A percentile compares a stretch with the other conserved stretches of the same genome.
Evolutionary conservation across 768 basidiomycete genomes (phyloP).

Genomic region (Jaapia argillacea): DNA sequence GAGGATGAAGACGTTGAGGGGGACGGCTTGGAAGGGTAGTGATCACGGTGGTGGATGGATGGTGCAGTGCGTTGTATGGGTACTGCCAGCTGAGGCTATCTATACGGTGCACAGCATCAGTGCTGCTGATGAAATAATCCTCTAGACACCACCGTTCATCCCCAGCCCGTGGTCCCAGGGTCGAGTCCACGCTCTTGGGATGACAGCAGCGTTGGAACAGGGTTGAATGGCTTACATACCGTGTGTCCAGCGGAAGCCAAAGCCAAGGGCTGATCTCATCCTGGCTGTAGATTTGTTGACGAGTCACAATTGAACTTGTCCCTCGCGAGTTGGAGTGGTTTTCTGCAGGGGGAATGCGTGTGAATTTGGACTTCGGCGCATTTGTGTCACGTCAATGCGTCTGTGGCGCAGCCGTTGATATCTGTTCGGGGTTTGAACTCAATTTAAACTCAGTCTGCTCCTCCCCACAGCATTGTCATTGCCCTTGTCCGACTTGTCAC

Average conservation of each 20-base stretch:
- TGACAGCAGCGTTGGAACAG: too few relatives aligned
- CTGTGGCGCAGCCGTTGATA: too few relatives aligned
- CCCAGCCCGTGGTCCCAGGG: too few relatives aligned
- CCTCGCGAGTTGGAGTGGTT: not conserved
- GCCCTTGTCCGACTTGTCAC: too few relatives aligned
- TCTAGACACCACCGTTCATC: too few relatives aligned
- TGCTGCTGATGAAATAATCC: too few relatives aligned
- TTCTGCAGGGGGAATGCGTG: not conserved
- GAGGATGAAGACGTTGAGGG: slow-evolving; percentile 2
- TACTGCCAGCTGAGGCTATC: not conserved
- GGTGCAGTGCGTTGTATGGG: not conserved
- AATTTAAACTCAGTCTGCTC: too few relatives aligned
- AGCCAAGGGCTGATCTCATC: not conserved
- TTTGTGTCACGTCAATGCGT: not conserved
- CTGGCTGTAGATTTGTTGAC: not conserved
- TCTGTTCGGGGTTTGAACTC: too few relatives aligned
- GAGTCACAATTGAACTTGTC: not conserved
- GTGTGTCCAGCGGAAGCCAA: not conserved
- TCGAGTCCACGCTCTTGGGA: too few relatives aligned
- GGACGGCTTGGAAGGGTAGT: not conserved
- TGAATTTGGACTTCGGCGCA: not conserved
- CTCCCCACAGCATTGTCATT: too few relatives aligned
- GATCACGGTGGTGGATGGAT: not conserved
- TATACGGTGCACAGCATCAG: too few relatives aligned
- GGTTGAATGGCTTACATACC: not conserved